Evolutionary conservation across 441 rosid genomes (phyloP).

Genomic region (Omphalea diandra): DNA sequence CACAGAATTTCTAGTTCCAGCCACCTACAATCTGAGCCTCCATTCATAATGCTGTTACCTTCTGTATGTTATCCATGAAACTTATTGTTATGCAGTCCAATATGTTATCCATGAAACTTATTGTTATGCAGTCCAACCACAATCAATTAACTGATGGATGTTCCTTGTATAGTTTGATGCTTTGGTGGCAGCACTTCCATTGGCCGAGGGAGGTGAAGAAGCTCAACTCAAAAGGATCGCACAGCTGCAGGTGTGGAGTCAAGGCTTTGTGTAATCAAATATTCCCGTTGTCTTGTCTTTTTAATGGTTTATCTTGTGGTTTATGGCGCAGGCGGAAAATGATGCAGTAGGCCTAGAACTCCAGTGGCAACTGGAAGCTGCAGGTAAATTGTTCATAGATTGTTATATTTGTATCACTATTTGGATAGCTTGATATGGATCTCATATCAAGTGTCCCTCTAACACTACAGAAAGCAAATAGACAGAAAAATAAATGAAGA

Average conservation of each 20-base stretch:
- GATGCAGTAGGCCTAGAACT: constrained; percentile 84
- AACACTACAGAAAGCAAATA: neutral
- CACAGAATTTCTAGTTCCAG: neutral
- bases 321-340: constrained; percentile 60
- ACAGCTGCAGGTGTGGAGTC: constrained; percentile 55
- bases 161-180: constrained; percentile 64
- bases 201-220: constrained; percentile 87
- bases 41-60: neutral
- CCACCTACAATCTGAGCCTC: no score
- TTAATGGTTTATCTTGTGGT: constrained; percentile 4
- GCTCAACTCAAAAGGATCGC: constrained; percentile 81
- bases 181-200: constrained; percentile 85
- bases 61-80: neutral
- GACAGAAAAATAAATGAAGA: neutral
- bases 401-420: neutral
- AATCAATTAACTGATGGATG: constrained; percentile 9
- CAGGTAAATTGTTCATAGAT: constrained; percentile 44
- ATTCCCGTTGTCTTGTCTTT: neutral
- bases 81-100: neutral
- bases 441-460: neutral
- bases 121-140: neutral
- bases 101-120: neutral
- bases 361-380: constrained; percentile 89
- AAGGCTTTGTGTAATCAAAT: neutral
- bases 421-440: neutral